Evolutionary conservation across 306 rosid genomes (phyloP), one percentile per base, ranked within the genome.

Genomic region (Fragaria iinumae): DNA sequence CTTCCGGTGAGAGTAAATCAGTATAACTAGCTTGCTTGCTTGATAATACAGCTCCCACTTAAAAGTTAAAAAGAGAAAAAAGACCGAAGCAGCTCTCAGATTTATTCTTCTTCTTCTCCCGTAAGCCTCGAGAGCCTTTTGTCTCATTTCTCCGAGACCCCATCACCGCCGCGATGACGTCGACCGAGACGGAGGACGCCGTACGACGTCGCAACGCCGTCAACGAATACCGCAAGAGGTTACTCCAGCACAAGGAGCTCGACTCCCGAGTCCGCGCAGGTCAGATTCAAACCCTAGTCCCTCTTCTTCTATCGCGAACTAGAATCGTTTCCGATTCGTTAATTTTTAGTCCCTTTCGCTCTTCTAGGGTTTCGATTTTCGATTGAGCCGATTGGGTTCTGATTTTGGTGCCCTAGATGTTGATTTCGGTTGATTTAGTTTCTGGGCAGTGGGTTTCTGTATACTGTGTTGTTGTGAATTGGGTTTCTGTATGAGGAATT

Each of bases 261-360:
- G 97, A 95, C 27, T 84, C 97, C 76, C 80, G 93, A 77, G 97
- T 90, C 5, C 96, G 97, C 84, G 80, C 97, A 64, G 93, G 99
- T 95, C 79, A 7, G 90, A 69, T 78, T 82, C 20, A 11, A 71
- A 78, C 76, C 77, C 78, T 79, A 65, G 14, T 17, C 50, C 73
- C 76, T 69, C 23, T 59, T 34, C 16, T 14, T 70, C 44, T 8
- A 23, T 36, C 10, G 60, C 45, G 3, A 56, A 11, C 34, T 3
- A 12, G 16, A 47, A 47, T 18, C 32, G 52, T 29, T 39, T 25
- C 11, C 27, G 18, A 73, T 38, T 56, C 5, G 20, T 64, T 25
- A 1, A 59, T 6, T 62, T 23, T 76, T 18, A 45, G 23, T 56
- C 21, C 20, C 50, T 34, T 34, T 52, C 38, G 50, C 36, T 55